Evolutionary conservation across 2,329 filamentous ascomycete species (phyloP).

Genomic region (Coniochaeta sp.): DNA sequence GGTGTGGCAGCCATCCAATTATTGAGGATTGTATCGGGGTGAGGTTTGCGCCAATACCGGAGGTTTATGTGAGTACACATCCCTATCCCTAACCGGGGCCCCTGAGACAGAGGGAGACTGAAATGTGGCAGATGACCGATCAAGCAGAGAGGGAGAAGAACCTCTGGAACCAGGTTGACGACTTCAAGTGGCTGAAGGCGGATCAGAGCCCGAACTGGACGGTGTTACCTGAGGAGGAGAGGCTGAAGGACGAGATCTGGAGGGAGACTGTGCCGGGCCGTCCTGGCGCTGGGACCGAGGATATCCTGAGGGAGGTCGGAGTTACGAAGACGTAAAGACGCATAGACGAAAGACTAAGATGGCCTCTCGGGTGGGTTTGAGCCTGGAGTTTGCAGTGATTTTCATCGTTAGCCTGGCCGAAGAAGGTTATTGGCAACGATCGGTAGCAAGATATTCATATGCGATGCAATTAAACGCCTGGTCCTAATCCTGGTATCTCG

Average conservation of each 20-base stretch:
- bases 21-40: constrained; percentile 82
- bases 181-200: constrained; percentile 93
- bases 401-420: no score
- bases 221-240: constrained; percentile 52
- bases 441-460: not conserved
- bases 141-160: constrained; percentile 39
- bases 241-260: constrained; percentile 60
- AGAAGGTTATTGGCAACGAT: not conserved
- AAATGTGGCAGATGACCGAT: constrained; percentile 13
- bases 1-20: constrained; percentile 77
- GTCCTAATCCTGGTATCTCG: not conserved
- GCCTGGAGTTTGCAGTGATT: constrained; percentile 4
- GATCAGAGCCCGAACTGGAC: constrained; percentile 86
- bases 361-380: not conserved
- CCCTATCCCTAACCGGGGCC: not conserved
- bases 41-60: constrained; percentile 70
- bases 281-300: constrained; percentile 52
- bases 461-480: not conserved
- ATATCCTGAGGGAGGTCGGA: constrained; percentile 52
- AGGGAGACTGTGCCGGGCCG: constrained; percentile 57
- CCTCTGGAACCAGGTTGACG: constrained; percentile 85
- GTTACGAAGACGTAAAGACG: constrained; percentile 2
- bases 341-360: no score
- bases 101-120: not conserved
- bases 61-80: constrained; percentile 52